phyloP scores from a whole-genome alignment of 805 yeast genomes.

The Kodamaea kaohsiungensis region DNA sequence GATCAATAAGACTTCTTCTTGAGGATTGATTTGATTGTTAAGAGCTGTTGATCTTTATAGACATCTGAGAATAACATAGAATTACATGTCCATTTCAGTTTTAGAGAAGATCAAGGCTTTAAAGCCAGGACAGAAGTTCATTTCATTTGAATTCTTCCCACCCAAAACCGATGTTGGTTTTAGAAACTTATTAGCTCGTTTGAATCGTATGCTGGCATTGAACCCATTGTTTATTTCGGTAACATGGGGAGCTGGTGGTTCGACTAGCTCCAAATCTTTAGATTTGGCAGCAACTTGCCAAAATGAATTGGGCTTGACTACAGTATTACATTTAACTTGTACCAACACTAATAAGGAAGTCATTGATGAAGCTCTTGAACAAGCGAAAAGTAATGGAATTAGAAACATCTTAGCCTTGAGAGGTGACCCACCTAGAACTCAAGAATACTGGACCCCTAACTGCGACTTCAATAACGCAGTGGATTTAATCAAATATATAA shows the following conservation, averaged over 20 bases:
- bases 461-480: constrained; percentile 74
- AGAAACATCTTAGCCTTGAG: constrained; percentile 87
- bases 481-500: constrained; percentile 83
- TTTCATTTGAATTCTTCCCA: constrained; percentile 95
- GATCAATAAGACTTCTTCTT: background rate
- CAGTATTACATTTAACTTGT: constrained; percentile 93
- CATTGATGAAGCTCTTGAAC: constrained; percentile 74
- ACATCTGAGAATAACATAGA: background rate
- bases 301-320: constrained; percentile 74
- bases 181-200: constrained; percentile 79
- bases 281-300: constrained; percentile 81
- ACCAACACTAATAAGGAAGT: constrained; percentile 81
- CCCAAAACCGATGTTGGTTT: constrained; percentile 93
- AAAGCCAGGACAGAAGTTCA: constrained; percentile 56
- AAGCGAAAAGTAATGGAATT: constrained; percentile 77
- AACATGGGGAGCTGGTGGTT: constrained; percentile 99
- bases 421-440: constrained; percentile 92
- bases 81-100: constrained; percentile 25
- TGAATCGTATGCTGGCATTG: constrained; percentile 82
- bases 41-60: background rate
- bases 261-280: constrained; percentile 82
- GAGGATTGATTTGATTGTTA: background rate
- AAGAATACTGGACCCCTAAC: constrained; percentile 57
- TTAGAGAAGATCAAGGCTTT: constrained; percentile 54
- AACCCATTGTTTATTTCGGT: constrained; percentile 90